These are phyloP conservation scores for Bipolaris cookei DNA, from an alignment of 2,329 filamentous ascomycete species.

Conservation along the genomic window DNA sequence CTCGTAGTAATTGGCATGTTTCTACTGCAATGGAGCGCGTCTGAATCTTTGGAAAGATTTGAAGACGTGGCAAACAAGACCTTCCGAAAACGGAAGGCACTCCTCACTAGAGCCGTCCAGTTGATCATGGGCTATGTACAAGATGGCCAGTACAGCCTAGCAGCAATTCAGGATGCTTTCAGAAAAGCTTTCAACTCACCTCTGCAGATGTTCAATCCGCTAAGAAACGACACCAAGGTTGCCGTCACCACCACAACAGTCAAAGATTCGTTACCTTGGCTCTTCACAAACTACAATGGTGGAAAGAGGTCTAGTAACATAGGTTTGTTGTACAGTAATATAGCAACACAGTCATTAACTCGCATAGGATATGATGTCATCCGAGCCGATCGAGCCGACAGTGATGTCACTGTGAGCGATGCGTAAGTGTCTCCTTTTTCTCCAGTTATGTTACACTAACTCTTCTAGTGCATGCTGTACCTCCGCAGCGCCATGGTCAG, in stretches of 20 bases:
- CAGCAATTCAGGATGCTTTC: constrained; percentile 34
- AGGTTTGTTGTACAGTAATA: not conserved
- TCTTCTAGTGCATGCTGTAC: constrained; percentile 1
- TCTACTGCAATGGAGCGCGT: constrained; percentile 30
- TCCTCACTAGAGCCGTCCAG: constrained; percentile 21
- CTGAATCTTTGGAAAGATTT: constrained; percentile 30
- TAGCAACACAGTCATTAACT: not conserved
- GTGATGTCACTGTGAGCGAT: constrained; percentile 3
- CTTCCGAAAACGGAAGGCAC: constrained; percentile 21
- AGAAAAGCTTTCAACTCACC: constrained; percentile 15
- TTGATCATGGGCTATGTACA: constrained; percentile 31
- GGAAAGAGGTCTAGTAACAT: constrained; percentile 8
- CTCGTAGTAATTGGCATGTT: constrained; percentile 38
- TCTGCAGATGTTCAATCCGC: constrained; percentile 36
- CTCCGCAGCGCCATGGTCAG: not conserved
- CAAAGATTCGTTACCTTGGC: constrained; percentile 20
- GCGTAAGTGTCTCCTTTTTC: not conserved
- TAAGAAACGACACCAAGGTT: constrained; percentile 34
- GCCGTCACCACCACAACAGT: constrained; percentile 38
- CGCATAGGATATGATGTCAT: constrained; percentile 1
- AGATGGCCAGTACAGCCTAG: constrained; percentile 33
- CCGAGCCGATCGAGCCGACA: not conserved
- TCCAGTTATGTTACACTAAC: not conserved
- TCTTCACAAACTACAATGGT: constrained; percentile 44
- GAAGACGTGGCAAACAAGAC: constrained; percentile 30